These are phyloP conservation scores for Pisolithus sp. DNA, from an alignment of 768 basidiomycete genomes.

Conservation along the genomic window DNA sequence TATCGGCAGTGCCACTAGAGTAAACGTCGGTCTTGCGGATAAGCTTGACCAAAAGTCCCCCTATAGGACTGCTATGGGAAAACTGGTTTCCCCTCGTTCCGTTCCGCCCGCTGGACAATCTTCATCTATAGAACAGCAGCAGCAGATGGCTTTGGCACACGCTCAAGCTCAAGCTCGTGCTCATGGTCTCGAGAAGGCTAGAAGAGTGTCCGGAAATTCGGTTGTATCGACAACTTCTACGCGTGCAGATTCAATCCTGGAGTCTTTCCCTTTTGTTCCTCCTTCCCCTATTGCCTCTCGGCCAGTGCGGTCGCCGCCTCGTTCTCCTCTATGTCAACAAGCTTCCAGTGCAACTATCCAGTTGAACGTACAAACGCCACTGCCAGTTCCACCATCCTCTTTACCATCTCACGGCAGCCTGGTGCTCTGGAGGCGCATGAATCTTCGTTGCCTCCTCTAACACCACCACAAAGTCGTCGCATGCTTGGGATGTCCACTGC, in stretches of 20 bases:
- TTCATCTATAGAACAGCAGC: conserved; percentile 54
- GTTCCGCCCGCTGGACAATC: conserved; percentile 17
- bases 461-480: conserved; percentile 52
- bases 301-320: conserved; percentile 67
- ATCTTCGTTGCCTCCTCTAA: conserved; percentile 30
- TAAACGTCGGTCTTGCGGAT: conserved; percentile 51
- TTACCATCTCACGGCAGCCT: background rate
- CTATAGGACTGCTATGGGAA: conserved; percentile 57
- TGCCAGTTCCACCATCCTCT: background rate
- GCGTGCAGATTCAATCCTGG: conserved; percentile 76
- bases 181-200: conserved; percentile 40
- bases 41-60: conserved; percentile 38
- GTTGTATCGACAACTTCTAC: conserved; percentile 63
- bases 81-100: conserved; percentile 46
- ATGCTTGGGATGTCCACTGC: conserved; percentile 67
- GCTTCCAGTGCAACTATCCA: conserved; percentile 30
- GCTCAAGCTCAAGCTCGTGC: conserved; percentile 56
- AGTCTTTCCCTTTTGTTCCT: conserved; percentile 84
- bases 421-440: conserved; percentile 16
- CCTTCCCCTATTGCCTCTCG: conserved; percentile 85
- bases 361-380: conserved; percentile 3
- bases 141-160: conserved; percentile 54
- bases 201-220: conserved; percentile 59
- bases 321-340: conserved; percentile 64
- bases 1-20: conserved; percentile 59